These are phyloP conservation scores for Suhomyces yuchorum DNA, from an alignment of 1,139 yeast genomes.

Conservation along the genomic window DNA sequence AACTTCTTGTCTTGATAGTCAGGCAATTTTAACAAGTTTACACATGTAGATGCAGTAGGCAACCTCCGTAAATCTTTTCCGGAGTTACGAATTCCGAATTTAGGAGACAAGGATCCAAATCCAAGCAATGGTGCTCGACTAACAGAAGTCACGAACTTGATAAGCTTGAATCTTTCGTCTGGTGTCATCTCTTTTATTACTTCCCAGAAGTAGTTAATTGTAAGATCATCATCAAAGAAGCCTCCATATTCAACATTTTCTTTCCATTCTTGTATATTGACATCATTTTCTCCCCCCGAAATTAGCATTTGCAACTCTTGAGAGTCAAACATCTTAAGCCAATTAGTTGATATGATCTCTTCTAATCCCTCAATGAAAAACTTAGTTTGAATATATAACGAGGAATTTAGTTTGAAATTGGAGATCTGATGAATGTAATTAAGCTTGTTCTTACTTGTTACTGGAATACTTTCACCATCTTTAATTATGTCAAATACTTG, in stretches of 20 bases:
- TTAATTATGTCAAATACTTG: conserved; percentile 60
- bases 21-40: conserved; percentile 82
- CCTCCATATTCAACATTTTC: conserved; percentile 70
- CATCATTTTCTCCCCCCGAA: conserved; percentile 72
- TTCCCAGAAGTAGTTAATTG: conserved; percentile 71
- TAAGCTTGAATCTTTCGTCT: conserved; percentile 60
- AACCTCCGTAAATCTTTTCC: conserved; percentile 59
- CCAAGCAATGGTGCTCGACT: conserved; percentile 92
- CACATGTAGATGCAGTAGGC: conserved; percentile 94
- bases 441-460: conserved; percentile 62
- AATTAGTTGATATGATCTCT: conserved; percentile 64
- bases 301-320: conserved; percentile 80
- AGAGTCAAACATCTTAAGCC: conserved; percentile 86
- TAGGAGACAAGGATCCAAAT: conserved; percentile 70
- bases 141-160: conserved; percentile 89
- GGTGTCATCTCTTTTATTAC: conserved; percentile 67
- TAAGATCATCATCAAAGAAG: conserved; percentile 55
- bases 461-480: conserved; percentile 57
- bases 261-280: conserved; percentile 71
- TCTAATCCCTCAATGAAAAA: conserved; percentile 73
- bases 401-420: conserved; percentile 72
- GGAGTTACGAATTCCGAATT: conserved; percentile 75
- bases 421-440: conserved; percentile 80
- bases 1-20: conserved; percentile 65
- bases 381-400: conserved; percentile 58